Evolutionary conservation across 176 grass and related monocot species (phyloP).

Genomic region (Paspalum vaginatum): DNA sequence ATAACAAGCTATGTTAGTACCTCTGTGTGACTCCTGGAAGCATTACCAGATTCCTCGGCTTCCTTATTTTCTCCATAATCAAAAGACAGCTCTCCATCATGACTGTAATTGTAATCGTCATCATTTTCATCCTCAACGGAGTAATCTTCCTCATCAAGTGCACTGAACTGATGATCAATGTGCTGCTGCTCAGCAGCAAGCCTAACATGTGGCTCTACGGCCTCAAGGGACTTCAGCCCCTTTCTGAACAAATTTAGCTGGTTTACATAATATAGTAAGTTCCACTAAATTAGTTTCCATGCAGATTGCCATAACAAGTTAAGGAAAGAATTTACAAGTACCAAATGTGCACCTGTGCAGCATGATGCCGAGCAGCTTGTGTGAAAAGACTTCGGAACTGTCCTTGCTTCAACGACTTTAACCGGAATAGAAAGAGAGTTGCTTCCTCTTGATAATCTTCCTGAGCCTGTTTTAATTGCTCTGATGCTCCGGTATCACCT

Average conservation of each 20-base stretch:
- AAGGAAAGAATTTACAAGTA: neutral
- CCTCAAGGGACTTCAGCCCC: conserved; percentile 78
- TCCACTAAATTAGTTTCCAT: conserved; percentile 33
- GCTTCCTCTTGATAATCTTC: conserved; percentile 92
- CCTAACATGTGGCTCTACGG: conserved; percentile 86
- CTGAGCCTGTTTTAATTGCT: conserved; percentile 86
- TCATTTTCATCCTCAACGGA: conserved; percentile 64
- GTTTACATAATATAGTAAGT: conserved; percentile 29
- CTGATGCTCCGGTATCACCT: conserved; percentile 56
- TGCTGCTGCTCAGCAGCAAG: conserved; percentile 83
- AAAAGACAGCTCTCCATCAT: conserved; percentile 78
- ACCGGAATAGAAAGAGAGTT: conserved; percentile 86
- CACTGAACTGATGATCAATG: conserved; percentile 94
- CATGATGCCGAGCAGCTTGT: conserved; percentile 96
- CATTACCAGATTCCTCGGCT: conserved; percentile 43
- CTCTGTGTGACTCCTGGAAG: conserved; percentile 63
- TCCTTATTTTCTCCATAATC: conserved; percentile 71
- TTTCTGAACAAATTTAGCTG: conserved; percentile 94
- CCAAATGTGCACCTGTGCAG: conserved; percentile 70
- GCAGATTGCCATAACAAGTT: conserved; percentile 3
- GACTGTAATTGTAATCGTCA: conserved; percentile 65
- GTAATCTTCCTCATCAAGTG: conserved; percentile 81
- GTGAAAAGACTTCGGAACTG: conserved; percentile 97
- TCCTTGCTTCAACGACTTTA: conserved; percentile 97
- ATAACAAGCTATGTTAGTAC: conserved; percentile 44